Base-by-base conservation (phyloP, 371 early-diverging fungal species). In the Lichtheimia hyalospora region DNA sequence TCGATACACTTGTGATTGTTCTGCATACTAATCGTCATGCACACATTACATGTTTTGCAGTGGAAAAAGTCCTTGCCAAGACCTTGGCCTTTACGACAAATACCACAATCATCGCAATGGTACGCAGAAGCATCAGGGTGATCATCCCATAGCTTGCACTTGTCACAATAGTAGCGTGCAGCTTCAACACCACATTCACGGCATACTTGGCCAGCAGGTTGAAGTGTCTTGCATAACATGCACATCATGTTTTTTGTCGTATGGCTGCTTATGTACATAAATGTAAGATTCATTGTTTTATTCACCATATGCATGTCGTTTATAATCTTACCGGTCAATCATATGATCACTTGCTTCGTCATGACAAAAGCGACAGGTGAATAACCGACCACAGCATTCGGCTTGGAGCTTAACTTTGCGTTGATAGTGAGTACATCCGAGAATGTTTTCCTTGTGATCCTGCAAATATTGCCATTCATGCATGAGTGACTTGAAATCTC, bases 341-440 rank as follows among this genome's bases (percentile, higher is more conserved):
- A 79, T 70, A 79, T 99, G 99, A 61, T 89, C 88, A 52, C 84
- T 84, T 0, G 63, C 84, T 51, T 94, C 92, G 66, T 98, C 95
- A 70, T 99, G 99, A 69, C 99, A 99, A 64, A 97, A 90, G 41
- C 97, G 86, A 74, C 99, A 99, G 20, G 93, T 73, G 57, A 84
- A 89, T 87, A 93, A 92, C 51, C 83, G 81, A 41, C 85, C 87
- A 70, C 99, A 99, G 69, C 99, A 98, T 49, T 90, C 87, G 5
- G 96, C 93, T 65, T 92, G 88, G 3, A 99, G 61, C 66, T 93
- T 92, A 62, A 87, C 86, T 15, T 89, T 87, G 8, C 96, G 76
- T 66, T 88, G 88, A 74, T 99, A 99, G 71, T 99, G 99, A 60
- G 86, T 82, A 74, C 99, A 99, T 2, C 97, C 98, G 1, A 89